phyloP scores from a whole-genome alignment of 225 moss, liverwort and hornwort genomes.

The Thuidium tamariscinum region DNA sequence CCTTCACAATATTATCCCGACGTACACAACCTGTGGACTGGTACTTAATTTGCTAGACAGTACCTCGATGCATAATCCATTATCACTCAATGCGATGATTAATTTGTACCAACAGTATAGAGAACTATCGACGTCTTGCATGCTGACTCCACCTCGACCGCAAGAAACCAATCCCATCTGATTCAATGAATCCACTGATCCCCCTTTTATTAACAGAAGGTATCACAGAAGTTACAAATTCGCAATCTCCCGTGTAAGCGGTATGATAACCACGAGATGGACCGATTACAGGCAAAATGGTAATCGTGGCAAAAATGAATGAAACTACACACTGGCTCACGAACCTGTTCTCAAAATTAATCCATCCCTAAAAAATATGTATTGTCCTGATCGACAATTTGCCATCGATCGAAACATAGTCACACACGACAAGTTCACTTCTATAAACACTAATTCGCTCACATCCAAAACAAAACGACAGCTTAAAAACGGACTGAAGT shows the following conservation, averaged over 20 bases:
- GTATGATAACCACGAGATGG: neutral
- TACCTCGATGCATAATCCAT: neutral
- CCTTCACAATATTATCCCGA: neutral
- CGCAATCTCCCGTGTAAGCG: neutral
- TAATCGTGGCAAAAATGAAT: neutral
- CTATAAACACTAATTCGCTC: neutral
- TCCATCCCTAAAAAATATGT: neutral
- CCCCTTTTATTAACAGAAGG: neutral
- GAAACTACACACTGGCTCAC: neutral
- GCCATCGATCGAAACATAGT: neutral
- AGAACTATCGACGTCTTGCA: neutral
- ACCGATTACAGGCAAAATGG: neutral
- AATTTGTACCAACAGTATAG: neutral
- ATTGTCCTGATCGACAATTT: neutral
- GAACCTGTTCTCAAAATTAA: neutral
- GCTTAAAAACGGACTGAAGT: neutral
- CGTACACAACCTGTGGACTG: neutral
- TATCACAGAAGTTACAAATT: neutral
- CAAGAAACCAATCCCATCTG: neutral
- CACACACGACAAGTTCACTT: too few species aligned
- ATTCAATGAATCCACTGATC: neutral
- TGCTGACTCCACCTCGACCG: too few species aligned
- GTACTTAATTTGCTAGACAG: neutral
- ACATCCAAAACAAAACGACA: neutral
- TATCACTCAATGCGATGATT: neutral